Percentiles rank a stretch among this genome's conserved stretches.
Evolutionary conservation across 1,284 basidiomycete species (phyloP).

Genomic region (Somion occarium): DNA sequence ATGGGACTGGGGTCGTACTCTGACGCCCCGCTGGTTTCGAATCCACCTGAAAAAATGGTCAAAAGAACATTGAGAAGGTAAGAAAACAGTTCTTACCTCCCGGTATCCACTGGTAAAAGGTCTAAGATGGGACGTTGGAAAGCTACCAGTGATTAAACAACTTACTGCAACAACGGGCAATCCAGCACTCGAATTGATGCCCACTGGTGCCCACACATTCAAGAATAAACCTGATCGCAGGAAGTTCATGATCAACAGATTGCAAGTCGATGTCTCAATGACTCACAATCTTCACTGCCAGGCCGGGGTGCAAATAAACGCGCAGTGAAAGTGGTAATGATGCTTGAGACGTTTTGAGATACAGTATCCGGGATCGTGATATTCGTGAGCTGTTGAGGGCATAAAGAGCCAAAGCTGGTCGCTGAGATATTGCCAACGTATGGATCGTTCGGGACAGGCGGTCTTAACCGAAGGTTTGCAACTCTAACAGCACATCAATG

Average conservation of each 20-base stretch:
- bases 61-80: conserved; percentile 7
- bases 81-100: conserved; percentile 32
- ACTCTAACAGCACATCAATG: conserved; percentile 7
- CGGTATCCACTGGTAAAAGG: conserved; percentile 40
- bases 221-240: conserved; percentile 51
- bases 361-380: neutral
- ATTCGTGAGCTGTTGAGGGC: conserved; percentile 39
- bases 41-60: conserved; percentile 23
- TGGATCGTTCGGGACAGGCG: conserved; percentile 37
- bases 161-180: conserved; percentile 54
- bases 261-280: too few relatives aligned
- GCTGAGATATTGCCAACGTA: conserved; percentile 39
- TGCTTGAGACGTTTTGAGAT: neutral
- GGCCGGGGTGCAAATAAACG: neutral
- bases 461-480: conserved; percentile 34
- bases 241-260: too few relatives aligned
- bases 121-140: neutral
- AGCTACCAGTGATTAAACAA: conserved; percentile 5
- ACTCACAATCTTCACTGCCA: conserved; percentile 5
- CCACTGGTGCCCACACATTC: conserved; percentile 49
- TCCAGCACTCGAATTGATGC: conserved; percentile 31
- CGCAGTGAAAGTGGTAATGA: neutral
- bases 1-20: conserved; percentile 1
- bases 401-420: conserved; percentile 39
- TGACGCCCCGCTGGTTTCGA: conserved; percentile 24